These are phyloP conservation scores for Cajanus cajan DNA, from an alignment of 306 rosid genomes.

Conservation along the genomic window DNA sequence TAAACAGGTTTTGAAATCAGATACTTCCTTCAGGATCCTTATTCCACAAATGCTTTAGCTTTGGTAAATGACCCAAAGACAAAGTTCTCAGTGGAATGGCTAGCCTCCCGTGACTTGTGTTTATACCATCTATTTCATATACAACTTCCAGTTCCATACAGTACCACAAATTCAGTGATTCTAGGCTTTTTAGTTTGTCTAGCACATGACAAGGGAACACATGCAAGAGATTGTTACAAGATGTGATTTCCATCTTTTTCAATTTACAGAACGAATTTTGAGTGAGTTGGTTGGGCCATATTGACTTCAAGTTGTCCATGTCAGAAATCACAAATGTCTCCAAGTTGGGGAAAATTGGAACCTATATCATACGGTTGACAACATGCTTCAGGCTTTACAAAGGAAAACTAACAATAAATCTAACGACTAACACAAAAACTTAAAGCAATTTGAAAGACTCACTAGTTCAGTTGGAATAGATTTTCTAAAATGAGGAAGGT, in stretches of 20 bases:
- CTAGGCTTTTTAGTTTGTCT: conserved; percentile 33
- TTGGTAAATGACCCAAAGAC: conserved; percentile 37
- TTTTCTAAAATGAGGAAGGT: neutral
- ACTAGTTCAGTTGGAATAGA: conserved; percentile 23
- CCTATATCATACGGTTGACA: conserved; percentile 21
- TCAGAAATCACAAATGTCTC: conserved; percentile 39
- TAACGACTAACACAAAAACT: neutral
- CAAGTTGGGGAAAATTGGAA: conserved; percentile 40
- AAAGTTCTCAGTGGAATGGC: conserved; percentile 29
- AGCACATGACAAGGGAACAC: conserved; percentile 36
- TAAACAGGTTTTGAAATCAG: conserved; percentile 17
- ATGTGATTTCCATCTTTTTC: conserved; percentile 35
- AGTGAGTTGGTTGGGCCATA: conserved; percentile 28
- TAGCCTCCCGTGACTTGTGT: neutral
- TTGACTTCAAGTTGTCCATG: conserved; percentile 38
- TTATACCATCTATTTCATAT: conserved; percentile 28
- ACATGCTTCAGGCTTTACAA: conserved; percentile 1
- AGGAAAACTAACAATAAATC: neutral
- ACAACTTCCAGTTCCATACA: conserved; percentile 32
- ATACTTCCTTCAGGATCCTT: conserved; percentile 36
- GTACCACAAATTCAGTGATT: conserved; percentile 32
- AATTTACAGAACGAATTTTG: conserved; percentile 29
- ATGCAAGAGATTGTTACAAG: conserved; percentile 29
- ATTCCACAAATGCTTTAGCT: conserved; percentile 31
- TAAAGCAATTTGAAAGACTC: conserved; percentile 19